Evolutionary conservation across 2,329 filamentous ascomycete genomes (phyloP), one percentile per base, ranked within the genome.

Genomic region (Pseudogymnoascus sp.): DNA sequence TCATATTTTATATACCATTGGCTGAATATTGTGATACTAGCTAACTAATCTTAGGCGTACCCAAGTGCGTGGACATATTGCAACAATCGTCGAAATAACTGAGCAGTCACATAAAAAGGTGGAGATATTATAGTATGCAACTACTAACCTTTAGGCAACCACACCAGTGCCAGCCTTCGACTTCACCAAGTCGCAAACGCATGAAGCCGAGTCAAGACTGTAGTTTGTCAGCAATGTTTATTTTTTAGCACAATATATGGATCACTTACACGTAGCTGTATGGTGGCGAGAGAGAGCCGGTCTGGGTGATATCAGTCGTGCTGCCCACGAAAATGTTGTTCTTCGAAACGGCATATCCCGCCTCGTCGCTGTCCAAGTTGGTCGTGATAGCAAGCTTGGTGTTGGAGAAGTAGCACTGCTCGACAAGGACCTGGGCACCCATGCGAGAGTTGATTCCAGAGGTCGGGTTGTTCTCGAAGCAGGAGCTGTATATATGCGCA

Each of bases 401-500:
- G 31, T 60, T 60, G 2, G 14, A 37, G 59, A 60, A 60, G 31
- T 53, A 53, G 26, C 24, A 53, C 47, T 53, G 47, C 47, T 86
- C 80, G 31, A 86, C 77, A 33, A 85, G 78, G 14, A 85, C 74
- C 71, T 85, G 78, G n/a, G 83, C 82, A 11, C 79, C 80, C 69
- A 80, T 76, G 62, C 82, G 80, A 60, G 81, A 80, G 76, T 85
- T 85, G 76, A 86, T 79, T 59, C 79, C 82, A 47, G 80, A 79
- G 56, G 73, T 76, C 60, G 75, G 72, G 67, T 79, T 69, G 68
- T 74, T 73, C 47, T 53, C 47, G 71, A 76, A 77, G 73, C 77
- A 80, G 70, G 76, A 79, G 78, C 83, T 86, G 77, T 80, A 83
- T 68, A 83, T 72, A 75, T 89, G 86, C 10, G 77, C 84, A 42